These are phyloP conservation scores for Xylaria sp. DNA, from an alignment of 2,329 filamentous ascomycete genomes.

Conservation along the genomic window DNA sequence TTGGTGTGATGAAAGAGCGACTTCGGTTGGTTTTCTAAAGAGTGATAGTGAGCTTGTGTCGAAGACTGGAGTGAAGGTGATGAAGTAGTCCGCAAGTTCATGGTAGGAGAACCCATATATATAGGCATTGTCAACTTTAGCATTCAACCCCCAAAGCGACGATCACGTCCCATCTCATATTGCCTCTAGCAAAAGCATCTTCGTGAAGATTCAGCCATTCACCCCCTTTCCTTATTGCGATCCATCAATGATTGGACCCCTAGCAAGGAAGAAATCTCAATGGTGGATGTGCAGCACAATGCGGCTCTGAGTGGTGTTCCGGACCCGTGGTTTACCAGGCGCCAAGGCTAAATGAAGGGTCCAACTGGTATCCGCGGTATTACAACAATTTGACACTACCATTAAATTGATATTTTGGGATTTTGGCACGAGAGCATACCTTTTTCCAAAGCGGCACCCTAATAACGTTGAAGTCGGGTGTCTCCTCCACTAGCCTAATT, in stretches of 20 bases:
- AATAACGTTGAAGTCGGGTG: not conserved
- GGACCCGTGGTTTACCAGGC: not conserved
- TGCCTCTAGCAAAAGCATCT: not conserved
- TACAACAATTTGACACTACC: not conserved
- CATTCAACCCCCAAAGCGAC: not conserved
- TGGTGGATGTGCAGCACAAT: not conserved
- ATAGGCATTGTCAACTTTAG: slow-evolving; percentile 10
- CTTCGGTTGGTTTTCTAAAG: slow-evolving; percentile 34
- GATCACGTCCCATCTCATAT: not conserved
- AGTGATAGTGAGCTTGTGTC: slow-evolving; percentile 25
- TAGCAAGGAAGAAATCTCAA: not conserved
- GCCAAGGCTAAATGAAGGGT: not conserved
- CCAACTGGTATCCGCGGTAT: not conserved
- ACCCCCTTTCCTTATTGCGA: slow-evolving; percentile 26
- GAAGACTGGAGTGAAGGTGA: slow-evolving; percentile 11
- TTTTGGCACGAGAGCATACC: not conserved
- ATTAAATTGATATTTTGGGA: not conserved
- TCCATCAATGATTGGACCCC: slow-evolving; percentile 28
- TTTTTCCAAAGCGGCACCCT: not conserved
- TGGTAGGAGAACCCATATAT: slow-evolving; percentile 27
- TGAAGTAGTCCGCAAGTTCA: not conserved
- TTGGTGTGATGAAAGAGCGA: slow-evolving; percentile 33
- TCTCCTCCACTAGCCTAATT: not conserved
- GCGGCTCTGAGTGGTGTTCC: slow-evolving; percentile 1
- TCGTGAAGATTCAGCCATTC: not conserved